These are phyloP conservation scores for Neurospora cerealis DNA, from an alignment of 495 filamentous ascomycete genomes.

Conservation along the genomic window DNA sequence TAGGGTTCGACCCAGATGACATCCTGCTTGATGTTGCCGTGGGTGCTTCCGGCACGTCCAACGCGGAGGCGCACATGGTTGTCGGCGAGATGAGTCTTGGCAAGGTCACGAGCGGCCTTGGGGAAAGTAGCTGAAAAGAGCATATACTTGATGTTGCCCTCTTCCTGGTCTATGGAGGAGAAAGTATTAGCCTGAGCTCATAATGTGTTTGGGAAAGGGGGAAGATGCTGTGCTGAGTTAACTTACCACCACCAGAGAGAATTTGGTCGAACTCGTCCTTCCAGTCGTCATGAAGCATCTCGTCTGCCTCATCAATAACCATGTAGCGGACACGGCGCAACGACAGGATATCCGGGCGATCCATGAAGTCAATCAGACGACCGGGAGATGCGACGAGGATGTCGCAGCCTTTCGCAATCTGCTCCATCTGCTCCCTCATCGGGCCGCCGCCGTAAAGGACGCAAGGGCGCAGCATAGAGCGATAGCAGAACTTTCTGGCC, in stretches of 20 bases:
- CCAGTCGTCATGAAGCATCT: conserved; percentile 75
- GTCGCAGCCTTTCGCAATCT: conserved; percentile 78
- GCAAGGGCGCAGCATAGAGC: conserved; percentile 48
- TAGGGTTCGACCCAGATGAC: conserved; percentile 51
- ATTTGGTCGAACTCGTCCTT: conserved; percentile 57
- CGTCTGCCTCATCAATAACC: conserved; percentile 92
- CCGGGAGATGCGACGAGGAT: conserved; percentile 82
- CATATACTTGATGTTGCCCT: conserved; percentile 67
- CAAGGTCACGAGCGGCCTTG: conserved; percentile 62
- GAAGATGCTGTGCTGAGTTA: background rate
- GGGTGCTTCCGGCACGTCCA: conserved; percentile 72
- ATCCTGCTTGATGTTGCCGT: conserved; percentile 70
- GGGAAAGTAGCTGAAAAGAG: conserved; percentile 96
- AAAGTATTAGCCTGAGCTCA: conserved; percentile 8
- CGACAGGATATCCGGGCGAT: conserved; percentile 53
- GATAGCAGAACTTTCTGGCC: background rate
- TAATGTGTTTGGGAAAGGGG: conserved; percentile 3
- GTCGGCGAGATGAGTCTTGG: conserved; percentile 58
- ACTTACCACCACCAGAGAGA: conserved; percentile 67
- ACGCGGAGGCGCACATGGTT: conserved; percentile 71
- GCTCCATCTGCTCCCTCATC: conserved; percentile 49
- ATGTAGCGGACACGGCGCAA: conserved; percentile 70
- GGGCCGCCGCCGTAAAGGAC: conserved; percentile 84
- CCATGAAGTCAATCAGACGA: conserved; percentile 74
- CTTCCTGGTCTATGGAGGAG: conserved; percentile 57